A percentile compares a stretch with the other conserved stretches of the same genome.
Conservation (phyloP, 306 rosid genomes). For the Cucumis cinereus region DNA sequence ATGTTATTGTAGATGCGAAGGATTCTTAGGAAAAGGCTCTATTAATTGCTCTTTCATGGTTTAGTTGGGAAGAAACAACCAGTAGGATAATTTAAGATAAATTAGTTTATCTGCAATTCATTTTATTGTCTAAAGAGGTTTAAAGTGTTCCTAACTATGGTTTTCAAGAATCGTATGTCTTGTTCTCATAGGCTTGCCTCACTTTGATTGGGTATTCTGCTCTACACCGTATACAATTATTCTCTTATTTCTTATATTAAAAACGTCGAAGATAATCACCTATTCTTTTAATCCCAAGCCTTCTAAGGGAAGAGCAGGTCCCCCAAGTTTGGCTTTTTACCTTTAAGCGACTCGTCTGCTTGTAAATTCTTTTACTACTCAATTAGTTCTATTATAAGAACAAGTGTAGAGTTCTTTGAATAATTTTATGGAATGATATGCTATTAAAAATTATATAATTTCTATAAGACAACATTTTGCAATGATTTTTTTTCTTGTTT, state of each 20-base stretch:
- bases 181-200: neutral
- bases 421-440: neutral
- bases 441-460: neutral
- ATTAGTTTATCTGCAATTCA: neutral
- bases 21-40: neutral
- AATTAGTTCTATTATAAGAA: neutral
- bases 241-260: neutral
- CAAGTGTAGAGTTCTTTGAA: neutral
- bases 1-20: neutral
- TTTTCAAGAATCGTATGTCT: neutral
- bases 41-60: neutral
- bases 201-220: neutral
- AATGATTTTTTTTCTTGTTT: conserved; percentile 26
- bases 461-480: neutral
- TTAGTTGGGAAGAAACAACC: neutral
- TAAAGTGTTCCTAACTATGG: neutral
- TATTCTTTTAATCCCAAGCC: neutral
- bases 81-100: neutral
- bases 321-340: neutral
- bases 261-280: neutral
- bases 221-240: neutral
- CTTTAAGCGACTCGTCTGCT: neutral
- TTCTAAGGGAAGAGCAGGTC: neutral
- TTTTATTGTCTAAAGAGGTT: neutral
- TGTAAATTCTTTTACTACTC: neutral